phyloP scores from a whole-genome alignment of 306 rosid genomes.

The Fagus sylvatica region DNA sequence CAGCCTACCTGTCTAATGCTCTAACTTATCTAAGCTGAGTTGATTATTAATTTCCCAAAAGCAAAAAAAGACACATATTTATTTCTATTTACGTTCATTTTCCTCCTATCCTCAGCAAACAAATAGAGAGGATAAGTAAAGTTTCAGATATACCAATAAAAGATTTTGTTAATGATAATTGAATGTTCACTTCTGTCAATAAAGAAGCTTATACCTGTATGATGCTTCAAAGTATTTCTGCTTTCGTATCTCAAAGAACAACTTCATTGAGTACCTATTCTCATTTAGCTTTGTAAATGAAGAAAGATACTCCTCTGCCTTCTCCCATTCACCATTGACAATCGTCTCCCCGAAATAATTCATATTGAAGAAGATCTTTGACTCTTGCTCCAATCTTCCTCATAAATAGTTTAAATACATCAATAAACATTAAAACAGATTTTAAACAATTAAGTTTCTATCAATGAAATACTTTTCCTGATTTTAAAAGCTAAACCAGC shows the following conservation, averaged over 20 bases:
- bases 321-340: conserved; percentile 22
- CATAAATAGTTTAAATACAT: neutral
- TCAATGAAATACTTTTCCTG: neutral
- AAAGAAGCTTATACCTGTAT: conserved; percentile 10
- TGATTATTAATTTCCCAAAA: too few relatives aligned
- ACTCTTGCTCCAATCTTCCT: conserved; percentile 26
- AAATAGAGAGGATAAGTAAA: neutral
- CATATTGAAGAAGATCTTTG: conserved; percentile 16
- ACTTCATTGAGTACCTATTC: neutral
- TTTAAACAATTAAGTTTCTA: neutral
- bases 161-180: neutral
- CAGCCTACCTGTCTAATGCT: too few relatives aligned
- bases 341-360: conserved; percentile 19
- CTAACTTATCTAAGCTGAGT: too few relatives aligned
- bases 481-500: too few relatives aligned
- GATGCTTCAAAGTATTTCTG: conserved; percentile 15
- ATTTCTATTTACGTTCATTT: too few relatives aligned
- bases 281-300: conserved; percentile 14
- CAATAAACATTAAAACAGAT: neutral
- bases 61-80: too few relatives aligned
- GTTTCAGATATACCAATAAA: neutral
- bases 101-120: too few relatives aligned
- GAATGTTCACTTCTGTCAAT: neutral
- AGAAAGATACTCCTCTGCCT: conserved; percentile 21
- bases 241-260: conserved; percentile 4